Conservation (phyloP, 2,329 filamentous ascomycete species). For the Alternaria conjuncta region DNA sequence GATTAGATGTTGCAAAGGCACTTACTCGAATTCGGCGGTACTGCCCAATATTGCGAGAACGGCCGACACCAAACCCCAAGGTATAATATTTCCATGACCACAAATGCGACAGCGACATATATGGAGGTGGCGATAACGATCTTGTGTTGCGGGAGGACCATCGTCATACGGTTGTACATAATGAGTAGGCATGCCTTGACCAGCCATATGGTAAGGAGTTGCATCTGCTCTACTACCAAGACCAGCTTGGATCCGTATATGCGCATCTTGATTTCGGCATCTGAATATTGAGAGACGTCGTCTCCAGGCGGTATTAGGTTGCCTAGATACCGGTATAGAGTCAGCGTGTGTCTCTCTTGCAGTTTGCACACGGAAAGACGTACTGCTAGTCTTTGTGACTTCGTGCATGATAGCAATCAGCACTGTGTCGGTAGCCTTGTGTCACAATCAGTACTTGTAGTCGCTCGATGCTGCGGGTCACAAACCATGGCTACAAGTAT, state of each 20-base stretch:
- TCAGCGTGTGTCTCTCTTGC: not conserved
- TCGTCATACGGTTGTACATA: conserved; percentile 60
- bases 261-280: conserved; percentile 50
- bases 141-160: conserved; percentile 36
- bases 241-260: conserved; percentile 63
- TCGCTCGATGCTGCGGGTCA: not conserved
- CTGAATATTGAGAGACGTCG: conserved; percentile 39
- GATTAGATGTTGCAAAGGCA: not conserved
- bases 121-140: conserved; percentile 51
- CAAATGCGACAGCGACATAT: conserved; percentile 56
- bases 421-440: conserved; percentile 41
- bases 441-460: conserved; percentile 7
- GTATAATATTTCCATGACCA: conserved; percentile 56
- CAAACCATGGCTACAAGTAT: conserved; percentile 46
- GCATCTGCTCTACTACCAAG: conserved; percentile 61
- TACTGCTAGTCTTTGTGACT: conserved; percentile 38
- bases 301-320: conserved; percentile 46
- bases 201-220: conserved; percentile 59
- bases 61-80: conserved; percentile 64
- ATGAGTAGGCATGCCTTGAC: conserved; percentile 62
- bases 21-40: conserved; percentile 50
- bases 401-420: conserved; percentile 43
- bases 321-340: not conserved
- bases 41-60: conserved; percentile 60
- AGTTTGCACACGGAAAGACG: not conserved